A percentile compares a stretch with the other conserved stretches of the same genome.
Conservation (phyloP, 2,329 filamentous ascomycete genomes). For the Lithohypha guttulata region DNA sequence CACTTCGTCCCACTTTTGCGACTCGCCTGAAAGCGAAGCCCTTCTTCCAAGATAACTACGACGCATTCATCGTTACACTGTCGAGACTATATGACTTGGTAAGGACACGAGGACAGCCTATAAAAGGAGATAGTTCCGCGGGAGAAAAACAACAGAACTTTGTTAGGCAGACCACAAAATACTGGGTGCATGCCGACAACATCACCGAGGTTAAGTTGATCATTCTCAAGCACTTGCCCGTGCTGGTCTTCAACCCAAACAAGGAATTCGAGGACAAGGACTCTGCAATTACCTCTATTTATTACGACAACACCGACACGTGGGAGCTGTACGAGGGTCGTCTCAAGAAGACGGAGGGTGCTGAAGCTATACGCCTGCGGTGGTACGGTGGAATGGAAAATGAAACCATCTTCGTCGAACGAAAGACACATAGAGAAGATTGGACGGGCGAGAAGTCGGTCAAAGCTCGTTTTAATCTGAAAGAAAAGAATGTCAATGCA, state of each 20-base stretch:
- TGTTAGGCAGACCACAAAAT: constrained; percentile 93
- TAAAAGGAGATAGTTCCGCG: constrained; percentile 82
- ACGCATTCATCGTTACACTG: constrained; percentile 85
- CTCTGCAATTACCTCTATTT: constrained; percentile 93
- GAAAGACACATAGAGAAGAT: constrained; percentile 96
- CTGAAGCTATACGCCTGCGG: constrained; percentile 86
- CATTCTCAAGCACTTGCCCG: constrained; percentile 91
- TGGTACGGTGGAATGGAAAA: constrained; percentile 97
- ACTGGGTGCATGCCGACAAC: constrained; percentile 98
- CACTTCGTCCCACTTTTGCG: constrained; percentile 91
- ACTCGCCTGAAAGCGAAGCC: constrained; percentile 88
- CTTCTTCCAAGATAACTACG: constrained; percentile 98
- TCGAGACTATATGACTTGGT: constrained; percentile 94
- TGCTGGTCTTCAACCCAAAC: constrained; percentile 91
- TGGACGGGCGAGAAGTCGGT: constrained; percentile 99
- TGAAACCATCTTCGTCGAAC: constrained; percentile 91
- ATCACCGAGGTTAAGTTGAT: constrained; percentile 97
- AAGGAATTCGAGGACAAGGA: constrained; percentile 91
- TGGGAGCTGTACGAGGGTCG: constrained; percentile 93
- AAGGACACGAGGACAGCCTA: constrained; percentile 80
- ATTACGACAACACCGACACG: constrained; percentile 88
- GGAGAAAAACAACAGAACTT: constrained; percentile 92
- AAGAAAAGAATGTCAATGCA: constrained; percentile 95
- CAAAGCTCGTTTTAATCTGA: constrained; percentile 87
- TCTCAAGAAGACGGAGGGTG: constrained; percentile 93